These are phyloP conservation scores for Cladosporium sp. DNA, from an alignment of 2,329 filamentous ascomycete species.

Conservation along the genomic window DNA sequence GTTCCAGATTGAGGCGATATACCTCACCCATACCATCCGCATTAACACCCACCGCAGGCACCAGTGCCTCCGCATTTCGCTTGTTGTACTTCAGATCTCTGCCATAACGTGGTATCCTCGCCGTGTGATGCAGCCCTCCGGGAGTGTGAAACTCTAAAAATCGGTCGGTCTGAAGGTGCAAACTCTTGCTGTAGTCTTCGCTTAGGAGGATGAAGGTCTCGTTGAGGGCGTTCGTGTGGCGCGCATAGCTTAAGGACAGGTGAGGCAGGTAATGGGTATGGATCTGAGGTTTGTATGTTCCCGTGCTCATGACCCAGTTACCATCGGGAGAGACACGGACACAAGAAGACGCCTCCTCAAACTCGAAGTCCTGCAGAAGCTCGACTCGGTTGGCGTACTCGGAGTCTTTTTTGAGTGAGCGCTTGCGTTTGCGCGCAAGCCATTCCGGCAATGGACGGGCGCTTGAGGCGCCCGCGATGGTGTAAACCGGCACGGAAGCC, in stretches of 20 bases:
- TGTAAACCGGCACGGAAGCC: conserved; percentile 85
- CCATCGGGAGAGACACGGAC: conserved; percentile 91
- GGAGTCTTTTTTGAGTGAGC: conserved; percentile 84
- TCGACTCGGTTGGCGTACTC: conserved; percentile 94
- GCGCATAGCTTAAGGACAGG: conserved; percentile 85
- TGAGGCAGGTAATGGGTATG: conserved; percentile 95
- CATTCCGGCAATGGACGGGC: conserved; percentile 89
- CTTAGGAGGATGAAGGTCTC: conserved; percentile 86
- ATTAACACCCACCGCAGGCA: conserved; percentile 86
- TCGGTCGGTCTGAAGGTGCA: conserved; percentile 90
- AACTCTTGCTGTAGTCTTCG: conserved; percentile 86
- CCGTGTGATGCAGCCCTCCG: conserved; percentile 79
- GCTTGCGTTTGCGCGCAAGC: conserved; percentile 85
- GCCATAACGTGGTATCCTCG: conserved; percentile 89
- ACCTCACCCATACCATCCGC: conserved; percentile 84
- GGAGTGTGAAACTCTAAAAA: conserved; percentile 91
- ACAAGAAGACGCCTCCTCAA: conserved; percentile 90
- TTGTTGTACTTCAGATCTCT: conserved; percentile 83
- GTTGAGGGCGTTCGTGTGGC: conserved; percentile 89
- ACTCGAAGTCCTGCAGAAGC: conserved; percentile 94
- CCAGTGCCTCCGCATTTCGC: conserved; percentile 74
- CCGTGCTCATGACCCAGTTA: conserved; percentile 95
- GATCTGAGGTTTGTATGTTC: conserved; percentile 71
- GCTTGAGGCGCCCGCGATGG: conserved; percentile 85
- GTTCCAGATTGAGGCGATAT: conserved; percentile 85